A percentile compares a stretch with the other conserved stretches of the same genome.
These are phyloP conservation scores for Fusarium denticulatum DNA, from an alignment of 2,329 filamentous ascomycete genomes.

Conservation along the genomic window DNA sequence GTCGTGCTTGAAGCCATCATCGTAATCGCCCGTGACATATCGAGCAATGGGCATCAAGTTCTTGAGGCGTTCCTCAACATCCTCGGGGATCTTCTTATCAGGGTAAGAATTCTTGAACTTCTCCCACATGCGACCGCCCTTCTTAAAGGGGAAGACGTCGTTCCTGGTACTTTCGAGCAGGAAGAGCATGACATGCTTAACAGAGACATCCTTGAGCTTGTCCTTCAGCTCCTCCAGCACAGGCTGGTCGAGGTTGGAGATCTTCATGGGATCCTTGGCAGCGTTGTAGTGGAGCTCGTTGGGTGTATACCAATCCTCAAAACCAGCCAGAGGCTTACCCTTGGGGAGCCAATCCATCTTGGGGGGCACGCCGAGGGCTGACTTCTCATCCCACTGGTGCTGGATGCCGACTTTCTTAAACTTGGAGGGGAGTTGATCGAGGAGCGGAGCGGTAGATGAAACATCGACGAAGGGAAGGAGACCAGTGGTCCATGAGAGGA, in stretches of 20 bases:
- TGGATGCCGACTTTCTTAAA: conserved; percentile 43
- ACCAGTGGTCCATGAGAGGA: conserved; percentile 49
- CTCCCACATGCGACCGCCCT: conserved; percentile 51
- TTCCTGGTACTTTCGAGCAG: conserved; percentile 57
- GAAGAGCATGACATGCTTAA: conserved; percentile 56
- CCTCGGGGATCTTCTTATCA: conserved; percentile 46
- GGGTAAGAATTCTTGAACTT: conserved; percentile 46
- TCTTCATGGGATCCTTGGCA: conserved; percentile 51
- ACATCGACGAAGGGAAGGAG: conserved; percentile 50
- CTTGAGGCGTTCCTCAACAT: conserved; percentile 41
- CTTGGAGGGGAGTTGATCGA: conserved; percentile 39
- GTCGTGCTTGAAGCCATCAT: conserved; percentile 47
- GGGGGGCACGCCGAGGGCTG: conserved; percentile 40
- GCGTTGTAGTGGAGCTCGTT: conserved; percentile 49
- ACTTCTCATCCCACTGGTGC: conserved; percentile 40
- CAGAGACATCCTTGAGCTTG: conserved; percentile 46
- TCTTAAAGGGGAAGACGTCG: conserved; percentile 57
- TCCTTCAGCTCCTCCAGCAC: conserved; percentile 42
- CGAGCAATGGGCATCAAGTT: conserved; percentile 47
- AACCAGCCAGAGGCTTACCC: conserved; percentile 35
- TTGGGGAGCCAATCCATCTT: conserved; percentile 41
- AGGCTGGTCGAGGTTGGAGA: conserved; percentile 51
- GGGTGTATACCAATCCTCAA: conserved; percentile 44
- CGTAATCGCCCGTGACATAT: conserved; percentile 49
- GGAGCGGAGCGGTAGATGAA: conserved; percentile 44